Evolutionary conservation across 169 alveolate species (phyloP).

Genomic region (Eimeria falciformis): DNA sequence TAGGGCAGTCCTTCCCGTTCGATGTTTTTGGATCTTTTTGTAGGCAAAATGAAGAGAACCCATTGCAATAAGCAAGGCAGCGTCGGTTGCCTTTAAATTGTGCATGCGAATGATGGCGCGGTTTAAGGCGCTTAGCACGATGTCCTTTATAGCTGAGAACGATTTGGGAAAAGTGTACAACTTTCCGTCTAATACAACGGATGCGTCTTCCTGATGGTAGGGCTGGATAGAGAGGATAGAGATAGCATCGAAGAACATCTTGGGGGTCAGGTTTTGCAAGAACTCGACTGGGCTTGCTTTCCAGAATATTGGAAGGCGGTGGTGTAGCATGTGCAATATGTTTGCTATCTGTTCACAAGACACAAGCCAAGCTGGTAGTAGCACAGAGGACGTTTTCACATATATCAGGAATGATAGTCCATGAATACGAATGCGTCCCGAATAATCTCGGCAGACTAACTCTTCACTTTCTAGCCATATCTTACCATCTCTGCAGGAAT

Average conservation of each 20-base stretch:
- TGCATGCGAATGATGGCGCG: constrained; percentile 56
- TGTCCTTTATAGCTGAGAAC: constrained; percentile 40
- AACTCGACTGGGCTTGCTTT: constrained; percentile 47
- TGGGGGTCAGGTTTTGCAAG: constrained; percentile 59
- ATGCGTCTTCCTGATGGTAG: constrained; percentile 48
- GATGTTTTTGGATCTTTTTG: constrained; percentile 59
- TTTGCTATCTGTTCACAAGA: constrained; percentile 32
- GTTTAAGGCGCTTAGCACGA: constrained; percentile 32
- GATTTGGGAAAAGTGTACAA: constrained; percentile 61
- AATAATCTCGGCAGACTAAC: too few relatives aligned
- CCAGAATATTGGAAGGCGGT: constrained; percentile 47
- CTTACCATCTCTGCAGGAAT: constrained; percentile 70
- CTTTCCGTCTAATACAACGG: constrained; percentile 44
- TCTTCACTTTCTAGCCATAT: neutral
- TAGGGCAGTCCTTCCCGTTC: constrained; percentile 61
- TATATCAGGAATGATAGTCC: too few relatives aligned
- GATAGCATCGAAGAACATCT: constrained; percentile 59
- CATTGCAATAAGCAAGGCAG: constrained; percentile 48
- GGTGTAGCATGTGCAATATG: constrained; percentile 62
- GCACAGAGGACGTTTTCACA: neutral
- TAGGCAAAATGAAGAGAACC: constrained; percentile 68
- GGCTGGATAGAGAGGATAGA: constrained; percentile 26
- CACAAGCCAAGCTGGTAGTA: neutral
- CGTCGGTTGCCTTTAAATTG: constrained; percentile 52
- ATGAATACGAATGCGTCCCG: too few relatives aligned